Base-by-base conservation (phyloP, 1,139 yeast species). In the Diutina siamensis region DNA sequence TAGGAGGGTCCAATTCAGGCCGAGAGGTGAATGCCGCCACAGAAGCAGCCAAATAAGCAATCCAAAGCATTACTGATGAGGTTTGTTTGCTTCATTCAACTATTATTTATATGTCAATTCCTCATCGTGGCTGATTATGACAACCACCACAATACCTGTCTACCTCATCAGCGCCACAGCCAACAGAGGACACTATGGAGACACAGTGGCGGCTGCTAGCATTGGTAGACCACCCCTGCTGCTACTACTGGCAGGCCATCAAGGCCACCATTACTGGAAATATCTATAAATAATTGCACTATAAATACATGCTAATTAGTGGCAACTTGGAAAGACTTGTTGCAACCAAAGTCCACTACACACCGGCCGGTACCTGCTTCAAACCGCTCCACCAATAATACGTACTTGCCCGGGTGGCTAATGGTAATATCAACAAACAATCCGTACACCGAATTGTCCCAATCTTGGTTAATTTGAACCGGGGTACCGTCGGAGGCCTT, bases 321-420 rank as follows among this genome's bases (percentile, higher is more conserved):
- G 21, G 28, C 40, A 2, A 36, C 21, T 12, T 36, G 27, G 20
- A 36, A 36, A 17, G 40, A 13, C 40, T 36, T 36, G 28, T 51
- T 50, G 40, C 65, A 55, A 1, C 77, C 79, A 41, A 70, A 54
- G 10, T 62, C 64, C 3, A 74, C 64, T 13, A 55, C 52, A 22
- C 72, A 56, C 2, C 51, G 53, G 3, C 77, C 80, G 2, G 51
- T 45, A 0, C 80, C 80, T 12, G 58, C 55, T 49, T 74, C 80
- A 48, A 74, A 71, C 44, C 80, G 54, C 53, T 75, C 80, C 18
- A 72, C 60, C 20, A 74, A 55, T 9, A 74, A 51, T 3, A 72
- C 60, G 47, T 67, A 65, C 15, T n/a, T 25, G 15, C 44, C 44
- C 13, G 44, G 34, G 35, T 60, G 53, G 13, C 67, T 45, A 25